Conservation (phyloP, 768 basidiomycete species). For the Hericium rajendrae region DNA sequence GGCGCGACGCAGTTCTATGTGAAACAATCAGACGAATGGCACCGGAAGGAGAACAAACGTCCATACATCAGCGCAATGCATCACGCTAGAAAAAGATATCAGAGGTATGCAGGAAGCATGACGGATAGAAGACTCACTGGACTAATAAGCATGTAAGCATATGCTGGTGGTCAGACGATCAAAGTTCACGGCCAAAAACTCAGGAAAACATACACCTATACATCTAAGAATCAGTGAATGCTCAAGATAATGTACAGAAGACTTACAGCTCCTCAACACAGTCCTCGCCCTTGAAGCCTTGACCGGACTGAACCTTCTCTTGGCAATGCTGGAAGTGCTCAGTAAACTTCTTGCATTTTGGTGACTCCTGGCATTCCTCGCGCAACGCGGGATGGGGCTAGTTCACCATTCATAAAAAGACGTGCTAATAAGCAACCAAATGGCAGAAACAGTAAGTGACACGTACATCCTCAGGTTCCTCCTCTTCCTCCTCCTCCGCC, state of each 20-base stretch:
- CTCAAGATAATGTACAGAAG: neutral
- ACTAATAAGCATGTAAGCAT: constrained; percentile 27
- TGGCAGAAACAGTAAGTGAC: neutral
- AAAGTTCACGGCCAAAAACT: neutral
- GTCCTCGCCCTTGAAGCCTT: constrained; percentile 86
- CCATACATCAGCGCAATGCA: constrained; percentile 88
- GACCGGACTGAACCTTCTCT: constrained; percentile 73
- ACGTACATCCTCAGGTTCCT: constrained; percentile 79
- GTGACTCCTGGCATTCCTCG: constrained; percentile 62
- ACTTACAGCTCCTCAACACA: constrained; percentile 86
- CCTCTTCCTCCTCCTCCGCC: constrained; percentile 37
- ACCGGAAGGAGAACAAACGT: neutral
- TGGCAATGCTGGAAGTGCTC: constrained; percentile 88
- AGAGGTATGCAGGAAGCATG: neutral
- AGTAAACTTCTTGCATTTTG: constrained; percentile 56
- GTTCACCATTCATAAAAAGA: neutral
- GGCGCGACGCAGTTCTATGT: constrained; percentile 51
- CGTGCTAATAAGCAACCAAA: too few relatives aligned
- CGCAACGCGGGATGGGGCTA: constrained; percentile 63
- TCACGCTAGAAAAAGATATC: constrained; percentile 45
- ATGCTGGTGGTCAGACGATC: neutral
- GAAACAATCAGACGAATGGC: constrained; percentile 1
- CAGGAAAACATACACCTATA: constrained; percentile 17
- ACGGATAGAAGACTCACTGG: constrained; percentile 45
- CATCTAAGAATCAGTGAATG: neutral